Conservation (phyloP, 2,329 filamentous ascomycete genomes). For the Epichloe glyceriae region DNA sequence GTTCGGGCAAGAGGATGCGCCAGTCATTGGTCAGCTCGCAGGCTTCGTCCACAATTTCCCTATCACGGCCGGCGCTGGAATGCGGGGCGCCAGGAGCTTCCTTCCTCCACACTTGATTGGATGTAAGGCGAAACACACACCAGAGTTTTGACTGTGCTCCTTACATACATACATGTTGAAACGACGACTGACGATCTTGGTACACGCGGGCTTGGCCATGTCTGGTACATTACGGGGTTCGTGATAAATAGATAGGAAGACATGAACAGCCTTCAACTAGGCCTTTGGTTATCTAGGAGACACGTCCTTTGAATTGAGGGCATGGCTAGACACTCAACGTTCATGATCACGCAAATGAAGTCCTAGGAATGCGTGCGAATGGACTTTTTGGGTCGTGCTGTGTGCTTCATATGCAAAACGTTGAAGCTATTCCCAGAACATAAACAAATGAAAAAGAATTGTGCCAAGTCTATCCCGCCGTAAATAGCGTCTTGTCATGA, state of each 20-base stretch:
- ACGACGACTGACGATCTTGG: no score
- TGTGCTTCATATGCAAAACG: not conserved
- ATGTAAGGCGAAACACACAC: not conserved
- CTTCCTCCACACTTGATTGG: not conserved
- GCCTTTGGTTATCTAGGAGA: no score
- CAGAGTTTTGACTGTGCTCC: no score
- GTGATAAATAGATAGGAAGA: no score
- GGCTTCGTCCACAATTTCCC: not conserved
- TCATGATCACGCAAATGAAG: not conserved
- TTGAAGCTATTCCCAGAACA: not conserved
- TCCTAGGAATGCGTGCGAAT: not conserved
- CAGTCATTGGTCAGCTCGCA: no score
- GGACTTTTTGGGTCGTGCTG: not conserved
- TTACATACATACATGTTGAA: no score
- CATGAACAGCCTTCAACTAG: no score
- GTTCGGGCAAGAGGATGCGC: no score
- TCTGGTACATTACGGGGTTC: no score
- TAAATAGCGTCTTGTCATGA: slow-evolving; percentile 13
- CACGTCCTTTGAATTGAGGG: no score
- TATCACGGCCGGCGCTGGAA: not conserved
- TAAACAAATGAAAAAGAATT: slow-evolving; percentile 8
- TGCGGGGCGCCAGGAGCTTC: not conserved
- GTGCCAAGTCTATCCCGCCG: slow-evolving; percentile 22
- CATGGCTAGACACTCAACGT: not conserved
- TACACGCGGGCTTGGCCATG: no score